Conservation (phyloP, 2,329 filamentous ascomycete genomes). For the Claviceps sp. region DNA sequence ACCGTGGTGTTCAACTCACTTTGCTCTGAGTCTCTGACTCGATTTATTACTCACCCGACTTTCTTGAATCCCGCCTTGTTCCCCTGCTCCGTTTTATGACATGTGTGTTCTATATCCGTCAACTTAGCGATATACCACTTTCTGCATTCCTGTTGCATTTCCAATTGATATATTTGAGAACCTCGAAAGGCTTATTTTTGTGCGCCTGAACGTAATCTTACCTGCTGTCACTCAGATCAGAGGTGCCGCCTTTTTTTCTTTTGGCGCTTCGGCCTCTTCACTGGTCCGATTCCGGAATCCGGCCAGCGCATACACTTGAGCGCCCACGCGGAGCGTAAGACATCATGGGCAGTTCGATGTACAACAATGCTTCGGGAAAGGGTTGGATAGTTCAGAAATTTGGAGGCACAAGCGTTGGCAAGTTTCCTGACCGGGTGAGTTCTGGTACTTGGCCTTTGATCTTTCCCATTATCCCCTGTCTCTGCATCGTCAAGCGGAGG, state of each 20-base stretch:
- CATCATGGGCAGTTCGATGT: conserved; percentile 20
- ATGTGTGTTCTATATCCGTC: too few species aligned
- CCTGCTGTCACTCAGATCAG: too few species aligned
- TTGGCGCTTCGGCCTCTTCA: background rate
- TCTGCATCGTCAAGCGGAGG: background rate
- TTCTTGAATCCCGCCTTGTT: too few species aligned
- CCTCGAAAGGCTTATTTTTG: too few species aligned
- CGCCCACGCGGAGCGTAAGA: background rate
- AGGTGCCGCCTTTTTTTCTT: background rate
- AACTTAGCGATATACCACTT: too few species aligned
- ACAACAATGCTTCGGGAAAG: conserved; percentile 25
- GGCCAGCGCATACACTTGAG: background rate
- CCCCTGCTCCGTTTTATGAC: too few species aligned
- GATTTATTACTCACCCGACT: too few species aligned
- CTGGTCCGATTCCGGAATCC: background rate
- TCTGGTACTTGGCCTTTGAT: background rate
- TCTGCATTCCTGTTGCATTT: too few species aligned
- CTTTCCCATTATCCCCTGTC: background rate
- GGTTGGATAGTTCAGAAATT: conserved; percentile 90
- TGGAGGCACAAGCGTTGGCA: conserved; percentile 88
- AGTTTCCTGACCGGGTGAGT: conserved; percentile 62
- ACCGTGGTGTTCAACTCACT: too few species aligned
- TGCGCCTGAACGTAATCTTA: too few species aligned
- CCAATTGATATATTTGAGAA: too few species aligned
- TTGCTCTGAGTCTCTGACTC: too few species aligned